Conservation (phyloP, 352 stramenopile species). For the Pythium biforme region DNA sequence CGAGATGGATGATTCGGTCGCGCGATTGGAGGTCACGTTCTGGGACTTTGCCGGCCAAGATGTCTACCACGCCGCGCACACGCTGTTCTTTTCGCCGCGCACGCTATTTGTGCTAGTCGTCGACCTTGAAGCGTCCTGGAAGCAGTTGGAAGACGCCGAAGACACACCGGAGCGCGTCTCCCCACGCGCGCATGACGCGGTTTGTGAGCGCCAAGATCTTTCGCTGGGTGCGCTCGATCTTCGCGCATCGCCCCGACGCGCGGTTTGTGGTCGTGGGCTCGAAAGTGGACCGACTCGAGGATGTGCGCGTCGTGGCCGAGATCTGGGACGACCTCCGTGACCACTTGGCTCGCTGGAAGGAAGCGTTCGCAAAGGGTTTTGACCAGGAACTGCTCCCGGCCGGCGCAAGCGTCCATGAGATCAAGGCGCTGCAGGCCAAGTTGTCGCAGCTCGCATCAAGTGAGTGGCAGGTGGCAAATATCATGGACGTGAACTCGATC, state of each 20-base stretch:
- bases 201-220: background rate
- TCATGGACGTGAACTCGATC: too few relatives aligned
- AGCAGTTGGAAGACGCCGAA: background rate
- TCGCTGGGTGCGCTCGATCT: constrained; percentile 16
- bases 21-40: constrained; percentile 8
- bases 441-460: too few relatives aligned
- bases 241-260: constrained; percentile 10
- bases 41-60: constrained; percentile 13
- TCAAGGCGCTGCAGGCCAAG: too few relatives aligned
- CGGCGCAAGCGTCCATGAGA: too few relatives aligned
- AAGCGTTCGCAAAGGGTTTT: too few relatives aligned
- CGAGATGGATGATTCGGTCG: background rate
- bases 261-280: constrained; percentile 6
- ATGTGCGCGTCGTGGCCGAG: too few relatives aligned
- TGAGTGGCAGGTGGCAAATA: too few relatives aligned
- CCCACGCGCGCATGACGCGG: background rate
- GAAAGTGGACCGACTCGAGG: too few relatives aligned
- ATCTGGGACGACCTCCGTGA: too few relatives aligned
- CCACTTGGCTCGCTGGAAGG: too few relatives aligned
- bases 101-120: constrained; percentile 11
- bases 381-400: too few relatives aligned
- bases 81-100: constrained; percentile 3
- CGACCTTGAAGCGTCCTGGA: constrained; percentile 5
- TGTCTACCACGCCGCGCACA: constrained; percentile 7
- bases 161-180: too few relatives aligned